Percentiles rank a stretch among this genome's conserved stretches.
Evolutionary conservation across 108 stramenopile genomes (phyloP).

Genomic region (Nannochloropsis oceanica): DNA sequence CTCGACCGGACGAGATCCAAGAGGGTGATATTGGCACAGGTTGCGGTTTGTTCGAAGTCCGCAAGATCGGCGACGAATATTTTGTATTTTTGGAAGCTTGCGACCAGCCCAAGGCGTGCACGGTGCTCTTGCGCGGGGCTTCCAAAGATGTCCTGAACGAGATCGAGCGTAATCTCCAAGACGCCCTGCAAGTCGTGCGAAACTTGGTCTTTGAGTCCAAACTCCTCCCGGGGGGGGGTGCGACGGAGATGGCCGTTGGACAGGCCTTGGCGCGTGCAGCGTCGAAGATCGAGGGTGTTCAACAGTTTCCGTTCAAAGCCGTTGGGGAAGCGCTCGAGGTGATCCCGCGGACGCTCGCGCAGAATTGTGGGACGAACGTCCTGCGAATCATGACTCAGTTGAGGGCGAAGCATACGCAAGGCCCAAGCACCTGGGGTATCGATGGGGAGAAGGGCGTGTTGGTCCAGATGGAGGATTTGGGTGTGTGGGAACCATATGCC

Average conservation of each 20-base stretch:
- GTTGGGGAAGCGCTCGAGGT: conserved; percentile 97
- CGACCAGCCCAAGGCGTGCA: conserved; percentile 95
- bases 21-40: conserved; percentile 92
- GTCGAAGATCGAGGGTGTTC: conserved; percentile 38
- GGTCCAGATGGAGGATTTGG: conserved; percentile 83
- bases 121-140: conserved; percentile 90
- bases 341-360: conserved; percentile 93
- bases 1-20: conserved; percentile 92
- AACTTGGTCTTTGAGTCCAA: conserved; percentile 96
- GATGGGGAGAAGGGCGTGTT: conserved; percentile 88
- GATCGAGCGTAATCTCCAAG: conserved; percentile 93
- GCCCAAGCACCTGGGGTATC: conserved; percentile 66
- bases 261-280: conserved; percentile 59
- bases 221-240: conserved; percentile 95
- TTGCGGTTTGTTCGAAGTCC: conserved; percentile 98
- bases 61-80: conserved; percentile 89
- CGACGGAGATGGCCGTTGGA: conserved; percentile 96
- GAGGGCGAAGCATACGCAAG: conserved; percentile 79
- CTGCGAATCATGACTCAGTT: conserved; percentile 91
- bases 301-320: conserved; percentile 87
- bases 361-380: conserved; percentile 97
- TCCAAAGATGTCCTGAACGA: conserved; percentile 99
- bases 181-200: conserved; percentile 99
- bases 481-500: conserved; percentile 95
- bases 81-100: conserved; percentile 96